Conservation (phyloP, 345 rosid genomes). For the Clausena lansium region DNA sequence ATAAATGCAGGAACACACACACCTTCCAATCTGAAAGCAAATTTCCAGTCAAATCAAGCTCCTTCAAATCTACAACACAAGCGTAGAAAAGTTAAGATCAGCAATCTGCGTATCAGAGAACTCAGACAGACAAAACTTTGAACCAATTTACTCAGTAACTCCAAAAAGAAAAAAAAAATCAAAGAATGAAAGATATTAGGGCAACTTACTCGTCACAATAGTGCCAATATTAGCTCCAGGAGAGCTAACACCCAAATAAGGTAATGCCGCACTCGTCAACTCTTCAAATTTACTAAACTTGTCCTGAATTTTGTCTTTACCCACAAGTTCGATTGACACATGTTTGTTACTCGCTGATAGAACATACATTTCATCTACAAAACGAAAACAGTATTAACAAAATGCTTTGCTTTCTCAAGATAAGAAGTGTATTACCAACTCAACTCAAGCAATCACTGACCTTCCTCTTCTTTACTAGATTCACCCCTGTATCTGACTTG, state of each 20-base stretch:
- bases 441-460: constrained; percentile 31
- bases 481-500: constrained; percentile 56
- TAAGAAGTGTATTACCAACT: too few species aligned
- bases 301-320: constrained; percentile 76
- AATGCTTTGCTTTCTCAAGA: background rate
- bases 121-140: background rate
- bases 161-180: background rate
- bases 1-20: constrained; percentile 10
- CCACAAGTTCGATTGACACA: constrained; percentile 72
- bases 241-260: constrained; percentile 71
- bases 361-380: constrained; percentile 93
- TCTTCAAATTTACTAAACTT: constrained; percentile 77
- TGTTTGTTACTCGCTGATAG: constrained; percentile 72
- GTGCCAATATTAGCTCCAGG: constrained; percentile 51
- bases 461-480: constrained; percentile 75
- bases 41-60: constrained; percentile 91
- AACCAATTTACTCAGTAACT: background rate
- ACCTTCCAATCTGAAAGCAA: constrained; percentile 92
- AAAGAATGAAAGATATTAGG: background rate
- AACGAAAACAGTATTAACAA: background rate
- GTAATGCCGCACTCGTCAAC: constrained; percentile 62
- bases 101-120: background rate
- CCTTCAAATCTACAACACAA: constrained; percentile 59
- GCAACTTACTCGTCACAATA: constrained; percentile 57
- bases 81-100: background rate